A percentile compares a stretch with the other conserved stretches of the same genome.
phyloP scores from a whole-genome alignment of 768 basidiomycete genomes.

The Leccinum subgranulosum region DNA sequence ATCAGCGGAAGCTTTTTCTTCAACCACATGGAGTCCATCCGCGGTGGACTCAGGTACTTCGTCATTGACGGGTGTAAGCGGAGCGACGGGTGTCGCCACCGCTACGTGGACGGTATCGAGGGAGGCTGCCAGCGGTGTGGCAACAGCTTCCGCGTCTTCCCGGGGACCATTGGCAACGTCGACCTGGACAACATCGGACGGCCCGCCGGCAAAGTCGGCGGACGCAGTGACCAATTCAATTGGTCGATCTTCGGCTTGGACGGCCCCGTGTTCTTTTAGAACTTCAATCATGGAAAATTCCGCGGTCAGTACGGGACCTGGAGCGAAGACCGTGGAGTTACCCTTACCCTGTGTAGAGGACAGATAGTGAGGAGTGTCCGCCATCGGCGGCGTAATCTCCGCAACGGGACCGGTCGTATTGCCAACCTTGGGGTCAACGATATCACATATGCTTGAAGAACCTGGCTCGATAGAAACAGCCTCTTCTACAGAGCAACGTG shows the following conservation, averaged over 20 bases:
- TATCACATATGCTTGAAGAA: neutral
- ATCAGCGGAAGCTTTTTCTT: slow-evolving; percentile 7
- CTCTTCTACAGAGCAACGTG: slow-evolving; percentile 6
- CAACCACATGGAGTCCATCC: slow-evolving; percentile 1
- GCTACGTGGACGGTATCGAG: neutral
- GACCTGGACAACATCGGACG: neutral
- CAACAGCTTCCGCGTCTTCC: slow-evolving; percentile 3
- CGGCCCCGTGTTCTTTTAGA: neutral
- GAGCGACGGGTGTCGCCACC: neutral
- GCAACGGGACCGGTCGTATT: neutral
- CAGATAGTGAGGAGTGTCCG: neutral
- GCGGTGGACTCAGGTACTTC: neutral
- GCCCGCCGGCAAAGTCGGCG: neutral
- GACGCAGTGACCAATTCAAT: neutral
- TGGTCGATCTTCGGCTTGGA: neutral
- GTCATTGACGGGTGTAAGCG: neutral
- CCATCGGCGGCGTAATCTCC: neutral
- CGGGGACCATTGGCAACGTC: slow-evolving; percentile 3
- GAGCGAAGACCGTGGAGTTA: neutral
- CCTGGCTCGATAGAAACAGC: slow-evolving; percentile 5
- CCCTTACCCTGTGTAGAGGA: neutral
- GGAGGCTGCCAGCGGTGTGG: neutral
- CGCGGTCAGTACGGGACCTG: neutral
- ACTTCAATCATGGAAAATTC: neutral
- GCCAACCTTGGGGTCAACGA: neutral